These are phyloP conservation scores for Candida gorgasii DNA, from an alignment of 805 yeast species.

Conservation along the genomic window DNA sequence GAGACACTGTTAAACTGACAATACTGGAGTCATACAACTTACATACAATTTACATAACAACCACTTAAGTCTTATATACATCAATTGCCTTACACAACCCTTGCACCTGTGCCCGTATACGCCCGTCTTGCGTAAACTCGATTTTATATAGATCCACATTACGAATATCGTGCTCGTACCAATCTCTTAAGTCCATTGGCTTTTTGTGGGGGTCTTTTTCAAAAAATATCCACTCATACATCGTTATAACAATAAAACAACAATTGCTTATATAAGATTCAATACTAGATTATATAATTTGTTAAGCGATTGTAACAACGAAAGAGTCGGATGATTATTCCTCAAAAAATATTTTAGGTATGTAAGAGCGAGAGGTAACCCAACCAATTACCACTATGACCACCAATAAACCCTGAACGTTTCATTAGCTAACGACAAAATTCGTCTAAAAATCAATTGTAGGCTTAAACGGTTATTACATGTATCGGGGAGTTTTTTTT, in stretches of 20 bases:
- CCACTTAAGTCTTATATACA: background rate
- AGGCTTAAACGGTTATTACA: no score
- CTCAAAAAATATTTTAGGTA: conserved; percentile 1
- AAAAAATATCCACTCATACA: conserved; percentile 3
- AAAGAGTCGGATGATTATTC: background rate
- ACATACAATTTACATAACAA: background rate
- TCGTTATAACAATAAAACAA: background rate
- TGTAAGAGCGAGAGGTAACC: background rate
- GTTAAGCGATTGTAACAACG: background rate
- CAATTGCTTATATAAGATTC: background rate
- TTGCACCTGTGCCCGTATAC: no score
- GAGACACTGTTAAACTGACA: no score
- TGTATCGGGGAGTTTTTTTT: no score
- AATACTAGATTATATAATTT: conserved; percentile 3
- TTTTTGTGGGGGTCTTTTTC: conserved; percentile 4
- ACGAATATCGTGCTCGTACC: no score
- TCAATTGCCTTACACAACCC: background rate
- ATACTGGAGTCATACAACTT: no score
- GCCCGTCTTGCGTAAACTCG: background rate
- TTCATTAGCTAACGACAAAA: no score
- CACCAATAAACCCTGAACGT: no score
- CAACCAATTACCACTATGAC: no score
- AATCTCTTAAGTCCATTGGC: conserved; percentile 1
- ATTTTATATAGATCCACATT: conserved; percentile 3
- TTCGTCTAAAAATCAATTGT: no score